Evolutionary conservation across 73 alveolate species (phyloP).

Genomic region (Symbiodinium natans): DNA sequence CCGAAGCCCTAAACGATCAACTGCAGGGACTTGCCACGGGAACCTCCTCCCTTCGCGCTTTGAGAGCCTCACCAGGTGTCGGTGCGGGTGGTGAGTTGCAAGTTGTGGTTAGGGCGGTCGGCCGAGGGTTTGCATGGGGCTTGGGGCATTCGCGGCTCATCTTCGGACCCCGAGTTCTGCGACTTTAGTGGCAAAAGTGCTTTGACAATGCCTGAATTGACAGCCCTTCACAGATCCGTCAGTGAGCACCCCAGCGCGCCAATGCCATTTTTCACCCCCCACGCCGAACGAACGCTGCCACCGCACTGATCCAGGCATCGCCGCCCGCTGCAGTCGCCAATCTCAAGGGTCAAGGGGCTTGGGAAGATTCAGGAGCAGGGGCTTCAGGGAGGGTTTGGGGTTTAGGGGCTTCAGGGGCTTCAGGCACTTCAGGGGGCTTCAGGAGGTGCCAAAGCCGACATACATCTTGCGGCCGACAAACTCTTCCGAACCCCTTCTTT

Average conservation of each 20-base stretch:
- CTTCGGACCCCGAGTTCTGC: neutral
- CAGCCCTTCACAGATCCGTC: no score
- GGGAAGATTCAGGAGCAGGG: no score
- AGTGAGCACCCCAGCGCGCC: no score
- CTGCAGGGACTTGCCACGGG: neutral
- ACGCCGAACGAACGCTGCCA: neutral
- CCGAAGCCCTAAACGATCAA: neutral
- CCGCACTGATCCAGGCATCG: neutral
- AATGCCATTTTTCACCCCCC: no score
- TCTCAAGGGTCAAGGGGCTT: no score
- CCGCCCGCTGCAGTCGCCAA: conserved; percentile 2
- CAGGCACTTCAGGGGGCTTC: no score
- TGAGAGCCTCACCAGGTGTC: neutral
- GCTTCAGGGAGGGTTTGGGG: no score
- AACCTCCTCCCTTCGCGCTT: neutral
- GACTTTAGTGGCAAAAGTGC: neutral
- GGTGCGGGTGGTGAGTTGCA: neutral
- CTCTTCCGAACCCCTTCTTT: no score
- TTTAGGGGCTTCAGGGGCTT: no score
- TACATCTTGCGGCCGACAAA: no score
- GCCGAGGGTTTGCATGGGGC: neutral
- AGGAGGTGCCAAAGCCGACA: no score
- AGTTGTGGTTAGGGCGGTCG: neutral
- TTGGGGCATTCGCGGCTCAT: neutral
- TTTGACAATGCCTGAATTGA: no score